Percentiles rank a stretch among this genome's conserved stretches.
These are phyloP conservation scores for Suhomyces sp. DNA, from an alignment of 805 yeast species.

Conservation along the genomic window DNA sequence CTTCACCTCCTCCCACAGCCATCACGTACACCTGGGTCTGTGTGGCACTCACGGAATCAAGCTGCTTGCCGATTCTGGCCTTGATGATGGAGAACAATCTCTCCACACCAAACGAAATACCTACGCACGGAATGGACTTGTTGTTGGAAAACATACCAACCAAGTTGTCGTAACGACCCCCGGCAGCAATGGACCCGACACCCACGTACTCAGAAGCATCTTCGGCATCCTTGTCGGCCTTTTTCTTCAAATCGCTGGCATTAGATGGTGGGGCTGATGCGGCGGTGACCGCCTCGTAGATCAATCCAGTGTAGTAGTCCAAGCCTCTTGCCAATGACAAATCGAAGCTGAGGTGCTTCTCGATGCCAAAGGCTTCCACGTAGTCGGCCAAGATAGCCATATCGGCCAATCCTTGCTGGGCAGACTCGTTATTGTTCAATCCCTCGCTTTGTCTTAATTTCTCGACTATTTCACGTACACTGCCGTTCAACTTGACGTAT, in stretches of 20 bases:
- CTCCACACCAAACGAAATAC: conserved; percentile 96
- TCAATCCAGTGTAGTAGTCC: conserved; percentile 95
- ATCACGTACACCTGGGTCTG: conserved; percentile 91
- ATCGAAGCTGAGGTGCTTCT: conserved; percentile 72
- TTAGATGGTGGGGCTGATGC: conserved; percentile 94
- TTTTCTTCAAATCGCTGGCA: conserved; percentile 63
- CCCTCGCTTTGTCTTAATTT: conserved; percentile 55
- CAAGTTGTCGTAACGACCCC: conserved; percentile 95
- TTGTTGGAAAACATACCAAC: conserved; percentile 96
- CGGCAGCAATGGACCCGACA: conserved; percentile 97
- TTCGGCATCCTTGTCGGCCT: conserved; percentile 57
- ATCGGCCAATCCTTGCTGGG: conserved; percentile 77
- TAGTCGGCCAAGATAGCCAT: conserved; percentile 73
- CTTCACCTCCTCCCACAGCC: conserved; percentile 99
- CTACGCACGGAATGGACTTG: conserved; percentile 94
- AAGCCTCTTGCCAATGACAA: conserved; percentile 95
- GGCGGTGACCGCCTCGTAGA: conserved; percentile 92
- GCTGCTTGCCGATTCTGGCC: conserved; percentile 59
- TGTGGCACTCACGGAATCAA: conserved; percentile 69
- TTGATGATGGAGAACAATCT: conserved; percentile 87
- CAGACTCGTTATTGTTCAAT: conserved; percentile 64
- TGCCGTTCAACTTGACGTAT: conserved; percentile 82
- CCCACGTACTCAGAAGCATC: conserved; percentile 97
- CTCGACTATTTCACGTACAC: conserved; percentile 59
- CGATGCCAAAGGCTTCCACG: conserved; percentile 78